phyloP scores from a whole-genome alignment of 1,284 basidiomycete genomes.

The Apiotrichum porosum region DNA sequence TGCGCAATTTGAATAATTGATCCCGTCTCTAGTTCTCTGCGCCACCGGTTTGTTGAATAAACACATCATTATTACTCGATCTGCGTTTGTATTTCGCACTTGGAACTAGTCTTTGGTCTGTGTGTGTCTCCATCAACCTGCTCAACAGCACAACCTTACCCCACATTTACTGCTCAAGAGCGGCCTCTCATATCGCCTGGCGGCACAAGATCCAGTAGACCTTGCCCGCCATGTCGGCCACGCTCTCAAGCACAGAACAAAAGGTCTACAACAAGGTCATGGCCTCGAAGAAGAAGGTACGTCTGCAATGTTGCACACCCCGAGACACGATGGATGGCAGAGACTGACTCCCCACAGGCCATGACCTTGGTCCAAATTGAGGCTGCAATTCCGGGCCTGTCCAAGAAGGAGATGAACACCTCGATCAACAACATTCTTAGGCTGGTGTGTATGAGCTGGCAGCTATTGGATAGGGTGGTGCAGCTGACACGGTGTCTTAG shows the following conservation, averaged over 20 bases:
- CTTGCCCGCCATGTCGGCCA: constrained; percentile 22
- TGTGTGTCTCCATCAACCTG: no score
- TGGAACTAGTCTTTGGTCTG: no score
- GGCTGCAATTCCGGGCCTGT: constrained; percentile 24
- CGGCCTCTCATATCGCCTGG: background rate
- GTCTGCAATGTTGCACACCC: background rate
- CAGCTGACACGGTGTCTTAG: background rate
- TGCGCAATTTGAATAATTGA: no score
- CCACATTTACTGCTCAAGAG: background rate
- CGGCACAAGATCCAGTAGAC: background rate
- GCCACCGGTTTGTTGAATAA: no score
- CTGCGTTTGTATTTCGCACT: no score
- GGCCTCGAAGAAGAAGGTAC: constrained; percentile 38
- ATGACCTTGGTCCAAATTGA: constrained; percentile 29
- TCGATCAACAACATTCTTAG: constrained; percentile 22
- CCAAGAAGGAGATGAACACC: constrained; percentile 20
- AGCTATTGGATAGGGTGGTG: no score
- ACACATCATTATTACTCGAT: no score
- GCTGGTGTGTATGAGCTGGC: constrained; percentile 19
- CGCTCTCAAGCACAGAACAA: constrained; percentile 38
- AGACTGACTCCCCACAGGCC: constrained; percentile 13
- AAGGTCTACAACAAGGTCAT: constrained; percentile 46
- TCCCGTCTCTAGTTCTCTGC: no score
- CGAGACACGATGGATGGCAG: no score
- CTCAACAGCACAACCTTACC: no score